phyloP scores from a whole-genome alignment of 2,329 filamentous ascomycete genomes.

The Xylaria sp. region DNA sequence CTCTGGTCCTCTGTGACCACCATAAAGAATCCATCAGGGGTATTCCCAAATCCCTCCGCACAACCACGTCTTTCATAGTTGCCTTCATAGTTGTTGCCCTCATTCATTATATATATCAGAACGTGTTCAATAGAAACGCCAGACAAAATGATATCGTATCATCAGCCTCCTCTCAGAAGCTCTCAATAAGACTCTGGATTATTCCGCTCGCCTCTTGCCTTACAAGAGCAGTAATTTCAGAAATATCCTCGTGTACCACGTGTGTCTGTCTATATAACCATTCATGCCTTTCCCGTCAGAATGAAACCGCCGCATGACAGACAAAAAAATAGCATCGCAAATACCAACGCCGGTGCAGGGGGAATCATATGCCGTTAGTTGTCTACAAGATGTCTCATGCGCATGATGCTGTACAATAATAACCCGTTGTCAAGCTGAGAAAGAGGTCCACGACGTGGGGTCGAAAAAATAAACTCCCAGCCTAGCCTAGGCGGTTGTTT shows the following conservation, averaged over 20 bases:
- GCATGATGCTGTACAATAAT: constrained; percentile 1
- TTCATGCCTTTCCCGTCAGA: not conserved
- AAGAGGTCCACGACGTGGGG: not conserved
- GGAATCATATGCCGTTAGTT: constrained; percentile 11
- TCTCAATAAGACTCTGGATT: not conserved
- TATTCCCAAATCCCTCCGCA: too few species aligned
- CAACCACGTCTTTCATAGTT: too few species aligned
- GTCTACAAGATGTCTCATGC: not conserved
- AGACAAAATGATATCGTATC: not conserved
- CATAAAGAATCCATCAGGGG: too few species aligned
- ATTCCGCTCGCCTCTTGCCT: not conserved
- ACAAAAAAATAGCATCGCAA: not conserved
- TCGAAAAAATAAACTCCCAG: not conserved
- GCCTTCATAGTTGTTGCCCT: too few species aligned
- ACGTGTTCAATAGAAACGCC: not conserved
- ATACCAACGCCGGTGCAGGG: constrained; percentile 13
- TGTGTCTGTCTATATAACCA: constrained; percentile 2
- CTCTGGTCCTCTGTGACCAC: too few species aligned
- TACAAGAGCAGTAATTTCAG: not conserved
- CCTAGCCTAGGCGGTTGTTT: constrained; percentile 2
- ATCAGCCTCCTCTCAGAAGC: too few species aligned
- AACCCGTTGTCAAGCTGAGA: not conserved
- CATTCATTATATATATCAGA: not conserved
- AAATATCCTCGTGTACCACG: not conserved
- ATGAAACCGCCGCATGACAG: not conserved